phyloP scores from a whole-genome alignment of 345 rosid species.

The Anacardium occidentale region DNA sequence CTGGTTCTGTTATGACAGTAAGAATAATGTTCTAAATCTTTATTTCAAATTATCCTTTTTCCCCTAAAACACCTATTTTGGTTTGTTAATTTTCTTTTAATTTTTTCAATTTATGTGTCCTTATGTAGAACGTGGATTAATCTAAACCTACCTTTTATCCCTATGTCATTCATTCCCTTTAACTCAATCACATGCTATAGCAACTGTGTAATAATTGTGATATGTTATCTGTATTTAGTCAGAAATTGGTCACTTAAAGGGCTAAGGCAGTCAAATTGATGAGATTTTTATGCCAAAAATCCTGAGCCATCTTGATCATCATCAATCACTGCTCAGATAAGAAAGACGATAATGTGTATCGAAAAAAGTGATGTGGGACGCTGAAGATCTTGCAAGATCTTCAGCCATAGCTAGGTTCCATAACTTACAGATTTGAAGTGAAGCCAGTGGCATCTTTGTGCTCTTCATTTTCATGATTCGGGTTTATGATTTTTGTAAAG shows the following conservation, averaged over 20 bases:
- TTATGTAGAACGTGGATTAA: no score
- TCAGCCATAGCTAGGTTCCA: neutral
- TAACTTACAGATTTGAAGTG: neutral
- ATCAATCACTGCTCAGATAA: neutral
- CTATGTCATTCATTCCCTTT: no score
- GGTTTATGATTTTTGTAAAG: neutral
- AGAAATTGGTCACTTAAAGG: neutral
- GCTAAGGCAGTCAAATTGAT: neutral
- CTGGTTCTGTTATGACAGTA: no score
- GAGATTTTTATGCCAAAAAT: neutral
- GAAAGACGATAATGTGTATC: neutral
- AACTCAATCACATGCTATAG: no score
- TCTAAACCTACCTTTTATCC: no score
- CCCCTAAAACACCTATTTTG: no score
- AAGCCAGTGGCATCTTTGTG: neutral
- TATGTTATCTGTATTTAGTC: slow-evolving; percentile 1
- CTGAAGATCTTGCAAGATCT: slow-evolving; percentile 15
- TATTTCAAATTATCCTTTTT: no score
- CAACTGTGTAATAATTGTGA: no score
- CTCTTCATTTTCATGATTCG: slow-evolving; percentile 11
- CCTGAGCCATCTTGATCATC: neutral
- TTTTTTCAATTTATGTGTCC: no score
- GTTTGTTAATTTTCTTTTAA: no score
- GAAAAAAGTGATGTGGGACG: neutral
- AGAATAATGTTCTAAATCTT: no score